Conservation (phyloP, 2,329 filamentous ascomycete genomes). For the Venturia asperata region DNA sequence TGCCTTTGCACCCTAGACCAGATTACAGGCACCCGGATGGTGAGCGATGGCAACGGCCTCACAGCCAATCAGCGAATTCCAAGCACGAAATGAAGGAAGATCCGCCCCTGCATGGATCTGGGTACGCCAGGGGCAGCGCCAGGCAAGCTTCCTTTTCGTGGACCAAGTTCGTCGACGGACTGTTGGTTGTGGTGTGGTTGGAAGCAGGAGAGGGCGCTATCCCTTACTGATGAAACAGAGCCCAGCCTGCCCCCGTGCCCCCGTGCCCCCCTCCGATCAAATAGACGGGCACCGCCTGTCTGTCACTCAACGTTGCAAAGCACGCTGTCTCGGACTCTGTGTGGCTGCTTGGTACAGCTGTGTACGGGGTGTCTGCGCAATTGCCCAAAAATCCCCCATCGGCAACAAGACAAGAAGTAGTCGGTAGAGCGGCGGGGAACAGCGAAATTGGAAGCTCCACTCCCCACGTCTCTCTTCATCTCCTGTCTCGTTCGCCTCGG, state of each 20-base stretch:
- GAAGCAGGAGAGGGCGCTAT: neutral
- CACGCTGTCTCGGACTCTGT: neutral
- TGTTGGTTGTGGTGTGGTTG: neutral
- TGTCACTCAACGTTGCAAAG: neutral
- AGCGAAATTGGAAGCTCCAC: neutral
- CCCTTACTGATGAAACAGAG: conserved; percentile 4
- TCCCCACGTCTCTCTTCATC: neutral
- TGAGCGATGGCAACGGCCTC: neutral
- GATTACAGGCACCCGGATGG: conserved; percentile 4
- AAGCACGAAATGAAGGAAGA: conserved; percentile 13
- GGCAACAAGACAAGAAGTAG: neutral
- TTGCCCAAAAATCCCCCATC: neutral
- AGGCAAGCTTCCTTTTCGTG: conserved; percentile 11
- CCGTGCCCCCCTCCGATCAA: neutral
- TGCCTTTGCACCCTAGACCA: neutral
- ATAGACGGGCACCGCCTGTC: neutral
- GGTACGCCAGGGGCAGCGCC: conserved; percentile 1
- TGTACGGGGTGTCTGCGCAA: neutral
- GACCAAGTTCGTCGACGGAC: neutral
- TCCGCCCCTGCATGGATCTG: conserved; percentile 9
- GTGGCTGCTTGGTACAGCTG: neutral
- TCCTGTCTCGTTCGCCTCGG: neutral
- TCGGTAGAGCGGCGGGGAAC: neutral
- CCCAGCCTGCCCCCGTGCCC: neutral
- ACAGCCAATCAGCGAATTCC: neutral